These are phyloP conservation scores for Albatrellus ellisii DNA, from an alignment of 768 basidiomycete genomes.

Conservation along the genomic window DNA sequence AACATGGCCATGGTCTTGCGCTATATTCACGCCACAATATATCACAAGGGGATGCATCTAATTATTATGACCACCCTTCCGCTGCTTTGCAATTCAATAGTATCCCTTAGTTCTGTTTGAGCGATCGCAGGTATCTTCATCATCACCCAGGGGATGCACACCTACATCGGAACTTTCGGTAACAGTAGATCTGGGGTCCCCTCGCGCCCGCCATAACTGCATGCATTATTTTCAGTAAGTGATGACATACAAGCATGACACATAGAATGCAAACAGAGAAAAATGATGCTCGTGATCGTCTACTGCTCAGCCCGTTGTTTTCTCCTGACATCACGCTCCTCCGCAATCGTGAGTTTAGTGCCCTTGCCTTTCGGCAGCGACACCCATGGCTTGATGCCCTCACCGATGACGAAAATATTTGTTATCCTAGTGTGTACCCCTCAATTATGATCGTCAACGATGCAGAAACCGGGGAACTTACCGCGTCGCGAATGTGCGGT, in stretches of 20 bases:
- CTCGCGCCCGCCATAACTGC: slow-evolving; percentile 3
- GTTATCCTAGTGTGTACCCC: slow-evolving; percentile 44
- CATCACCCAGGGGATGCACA: too few species aligned
- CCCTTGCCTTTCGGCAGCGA: slow-evolving; percentile 97
- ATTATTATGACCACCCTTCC: too few species aligned
- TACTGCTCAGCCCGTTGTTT: slow-evolving; percentile 63
- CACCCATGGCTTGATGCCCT: slow-evolving; percentile 92
- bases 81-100: too few species aligned
- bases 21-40: too few species aligned
- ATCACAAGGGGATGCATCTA: too few species aligned
- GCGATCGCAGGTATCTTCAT: too few species aligned
- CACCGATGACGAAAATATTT: slow-evolving; percentile 97
- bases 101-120: too few species aligned
- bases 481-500: slow-evolving; percentile 97
- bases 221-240: slow-evolving; percentile 10
- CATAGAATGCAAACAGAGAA: slow-evolving; percentile 4
- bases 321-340: slow-evolving; percentile 90
- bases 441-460: not conserved
- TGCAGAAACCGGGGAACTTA: slow-evolving; percentile 24
- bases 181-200: not conserved
- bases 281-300: slow-evolving; percentile 16
- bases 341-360: slow-evolving; percentile 92
- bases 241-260: slow-evolving; percentile 21
- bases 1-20: too few species aligned
- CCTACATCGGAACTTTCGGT: too few species aligned